Conservation (phyloP, 2,329 filamentous ascomycete species). For the Colletotrichum cereale region DNA sequence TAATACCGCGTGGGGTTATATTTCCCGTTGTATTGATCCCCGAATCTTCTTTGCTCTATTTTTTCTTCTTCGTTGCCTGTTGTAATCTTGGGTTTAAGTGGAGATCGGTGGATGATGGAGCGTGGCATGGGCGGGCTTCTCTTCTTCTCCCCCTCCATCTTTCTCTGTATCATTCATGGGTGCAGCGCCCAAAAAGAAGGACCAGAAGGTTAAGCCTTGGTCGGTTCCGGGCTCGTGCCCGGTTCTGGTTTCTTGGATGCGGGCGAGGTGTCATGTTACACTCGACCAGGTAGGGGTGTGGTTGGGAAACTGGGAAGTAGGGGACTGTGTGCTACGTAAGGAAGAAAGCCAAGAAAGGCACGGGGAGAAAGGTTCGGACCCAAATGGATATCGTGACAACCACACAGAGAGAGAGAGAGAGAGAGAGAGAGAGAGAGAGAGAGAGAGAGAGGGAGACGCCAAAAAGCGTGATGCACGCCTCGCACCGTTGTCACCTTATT, state of each 20-base stretch:
- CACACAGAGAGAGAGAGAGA: neutral
- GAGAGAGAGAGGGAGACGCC: no score
- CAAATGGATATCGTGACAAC: neutral
- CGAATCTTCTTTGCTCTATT: neutral
- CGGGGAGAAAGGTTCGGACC: neutral
- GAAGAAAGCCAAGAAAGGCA: neutral
- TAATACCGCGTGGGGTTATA: conserved; percentile 1
- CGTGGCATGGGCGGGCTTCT: neutral
- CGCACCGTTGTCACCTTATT: conserved; percentile 29
- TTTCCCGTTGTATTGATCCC: neutral
- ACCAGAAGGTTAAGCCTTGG: conserved; percentile 10
- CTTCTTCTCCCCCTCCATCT: neutral
- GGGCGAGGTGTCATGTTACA: conserved; percentile 15
- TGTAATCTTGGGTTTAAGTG: neutral
- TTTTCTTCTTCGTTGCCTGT: neutral
- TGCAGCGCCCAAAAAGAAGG: neutral
- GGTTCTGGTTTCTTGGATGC: neutral
- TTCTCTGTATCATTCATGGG: neutral
- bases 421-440: neutral
- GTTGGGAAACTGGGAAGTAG: neutral
- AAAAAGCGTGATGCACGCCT: neutral
- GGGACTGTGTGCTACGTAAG: neutral
- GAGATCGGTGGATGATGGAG: neutral
- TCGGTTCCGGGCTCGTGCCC: conserved; percentile 15
- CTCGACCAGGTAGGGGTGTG: neutral